Evolutionary conservation across 768 basidiomycete genomes (phyloP).

Genomic region (Hortiboletus campestris): DNA sequence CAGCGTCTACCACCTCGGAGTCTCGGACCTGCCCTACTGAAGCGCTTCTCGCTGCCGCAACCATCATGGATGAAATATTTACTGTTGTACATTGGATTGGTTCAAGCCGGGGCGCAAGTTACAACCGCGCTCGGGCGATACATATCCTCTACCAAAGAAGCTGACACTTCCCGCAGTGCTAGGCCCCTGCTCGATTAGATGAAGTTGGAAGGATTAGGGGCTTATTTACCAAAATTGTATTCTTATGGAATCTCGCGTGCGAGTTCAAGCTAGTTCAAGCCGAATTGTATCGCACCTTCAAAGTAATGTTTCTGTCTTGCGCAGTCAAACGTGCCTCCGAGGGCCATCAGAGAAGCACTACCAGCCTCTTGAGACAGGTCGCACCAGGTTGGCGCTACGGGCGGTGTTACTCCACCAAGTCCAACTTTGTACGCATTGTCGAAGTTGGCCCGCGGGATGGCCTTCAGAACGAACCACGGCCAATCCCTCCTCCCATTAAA

Average conservation of each 20-base stretch:
- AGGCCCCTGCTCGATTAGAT: background rate
- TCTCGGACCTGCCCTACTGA: too few relatives aligned
- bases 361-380: background rate
- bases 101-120: background rate
- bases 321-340: background rate
- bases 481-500: slow-evolving; percentile 72
- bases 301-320: slow-evolving; percentile 12
- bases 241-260: background rate
- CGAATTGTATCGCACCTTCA: too few relatives aligned
- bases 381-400: background rate
- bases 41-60: background rate
- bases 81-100: background rate
- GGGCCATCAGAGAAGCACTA: background rate
- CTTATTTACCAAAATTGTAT: slow-evolving; percentile 1
- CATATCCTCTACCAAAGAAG: background rate
- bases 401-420: slow-evolving; percentile 8
- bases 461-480: slow-evolving; percentile 80
- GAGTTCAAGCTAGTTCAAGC: background rate
- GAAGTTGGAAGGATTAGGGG: background rate
- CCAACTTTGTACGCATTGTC: slow-evolving; percentile 52
- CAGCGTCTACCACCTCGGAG: too few relatives aligned
- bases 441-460: slow-evolving; percentile 93
- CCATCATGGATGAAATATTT: background rate
- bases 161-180: background rate
- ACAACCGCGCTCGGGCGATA: background rate